Evolutionary conservation across 805 yeast genomes (phyloP), one percentile per base, ranked within the genome.

Genomic region (Candida lessepsii): DNA sequence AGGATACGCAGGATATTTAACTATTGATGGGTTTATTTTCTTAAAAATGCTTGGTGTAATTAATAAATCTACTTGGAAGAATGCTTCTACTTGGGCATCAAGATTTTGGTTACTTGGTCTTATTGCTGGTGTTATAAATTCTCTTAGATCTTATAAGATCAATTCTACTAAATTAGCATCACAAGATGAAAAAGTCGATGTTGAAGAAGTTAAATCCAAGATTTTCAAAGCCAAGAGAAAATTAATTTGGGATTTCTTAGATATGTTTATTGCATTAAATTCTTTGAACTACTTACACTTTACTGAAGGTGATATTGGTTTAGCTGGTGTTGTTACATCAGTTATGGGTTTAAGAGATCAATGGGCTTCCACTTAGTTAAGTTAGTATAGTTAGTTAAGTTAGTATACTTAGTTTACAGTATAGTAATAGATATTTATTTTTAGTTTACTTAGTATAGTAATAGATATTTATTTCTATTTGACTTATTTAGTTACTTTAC

Each of bases 271-370:
- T 53, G 95, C 93, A 9, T 66, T 82, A 56, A 80, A 84, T 61
- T 76, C 80, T 39, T 74, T 86, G 61, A 71, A 75, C 42, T 65
- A 70, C 62, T 66, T 84, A 51, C 70, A 71, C 50, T 67, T 79
- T 52, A 78, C 80, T 57, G 96, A 90, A 52, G 93, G 95, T 36
- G 72, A 81, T 29, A 77, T 88, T 37, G 96, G 95, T 26, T 65
- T 81, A 42, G 88, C 93, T 27, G 98, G 98, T 57, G 74, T 84
- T 18, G 65, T 86, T 44, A 88, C 97, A 23, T 83, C 96, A 28
- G 44, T 80, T 35, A 69, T 88, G 62, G 96, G 96, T 31, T 68
- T 88, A 39, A 77, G 75, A 57, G 89, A 84, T 52, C 56, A 81
- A 50, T 82, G 95, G 95, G 65, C 58, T 26, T 60, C 73, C 33